Percentiles rank a stretch among this genome's conserved stretches.
These are phyloP conservation scores for Esteya vermicola DNA, from an alignment of 2,329 filamentous ascomycete genomes.

Conservation along the genomic window DNA sequence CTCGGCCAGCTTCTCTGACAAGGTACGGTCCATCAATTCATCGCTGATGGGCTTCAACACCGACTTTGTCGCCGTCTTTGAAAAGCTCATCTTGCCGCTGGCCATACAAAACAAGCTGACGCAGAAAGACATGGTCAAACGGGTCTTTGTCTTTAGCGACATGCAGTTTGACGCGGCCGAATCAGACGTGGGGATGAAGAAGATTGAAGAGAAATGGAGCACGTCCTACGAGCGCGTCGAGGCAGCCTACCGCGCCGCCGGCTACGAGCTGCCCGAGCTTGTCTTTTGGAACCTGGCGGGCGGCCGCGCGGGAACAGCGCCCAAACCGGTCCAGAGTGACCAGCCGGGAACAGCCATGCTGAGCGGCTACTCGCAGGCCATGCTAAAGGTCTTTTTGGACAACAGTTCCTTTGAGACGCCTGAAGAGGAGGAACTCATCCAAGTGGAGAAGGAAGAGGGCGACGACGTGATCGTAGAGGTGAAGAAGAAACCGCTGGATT, in stretches of 20 bases:
- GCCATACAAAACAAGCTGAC: conserved; percentile 32
- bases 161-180: conserved; percentile 45
- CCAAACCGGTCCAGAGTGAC: conserved; percentile 33
- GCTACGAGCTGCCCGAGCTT: conserved; percentile 44
- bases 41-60: conserved; percentile 29
- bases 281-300: conserved; percentile 46
- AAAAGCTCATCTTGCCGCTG: conserved; percentile 37
- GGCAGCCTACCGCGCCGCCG: conserved; percentile 26
- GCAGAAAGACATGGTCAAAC: conserved; percentile 45
- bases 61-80: conserved; percentile 40
- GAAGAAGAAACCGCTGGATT: conserved; percentile 24
- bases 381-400: conserved; percentile 43
- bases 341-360: conserved; percentile 32
- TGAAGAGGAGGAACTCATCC: conserved; percentile 16
- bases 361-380: conserved; percentile 41
- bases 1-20: conserved; percentile 22
- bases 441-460: conserved; percentile 14
- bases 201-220: conserved; percentile 17
- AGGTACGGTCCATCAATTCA: conserved; percentile 19
- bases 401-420: conserved; percentile 28
- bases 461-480: conserved; percentile 7
- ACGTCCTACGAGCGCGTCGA: conserved; percentile 36
- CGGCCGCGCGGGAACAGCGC: conserved; percentile 19
- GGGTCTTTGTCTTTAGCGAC: conserved; percentile 45
- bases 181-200: no score